phyloP scores from a whole-genome alignment of 2,329 filamentous ascomycete species.

The Claviceps cyperi region DNA sequence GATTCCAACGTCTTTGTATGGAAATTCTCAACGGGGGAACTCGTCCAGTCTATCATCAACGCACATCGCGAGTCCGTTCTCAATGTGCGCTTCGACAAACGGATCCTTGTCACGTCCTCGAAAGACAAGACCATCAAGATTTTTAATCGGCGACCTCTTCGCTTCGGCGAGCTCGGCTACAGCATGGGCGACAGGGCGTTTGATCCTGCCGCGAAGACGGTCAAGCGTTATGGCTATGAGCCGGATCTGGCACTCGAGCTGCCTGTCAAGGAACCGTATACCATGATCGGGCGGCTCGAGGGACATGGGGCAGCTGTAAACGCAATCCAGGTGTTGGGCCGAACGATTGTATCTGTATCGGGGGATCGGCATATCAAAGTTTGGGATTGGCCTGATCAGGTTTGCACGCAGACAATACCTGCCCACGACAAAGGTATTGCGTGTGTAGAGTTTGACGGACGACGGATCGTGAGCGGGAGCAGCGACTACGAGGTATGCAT shows the following conservation, averaged over 20 bases:
- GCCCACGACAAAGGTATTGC: constrained; percentile 93
- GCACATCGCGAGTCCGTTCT: constrained; percentile 86
- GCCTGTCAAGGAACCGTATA: constrained; percentile 49
- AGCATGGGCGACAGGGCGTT: constrained; percentile 22
- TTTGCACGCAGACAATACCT: constrained; percentile 61
- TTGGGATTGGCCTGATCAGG: constrained; percentile 76
- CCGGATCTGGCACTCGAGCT: constrained; percentile 30
- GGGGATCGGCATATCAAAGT: constrained; percentile 89
- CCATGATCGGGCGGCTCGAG: constrained; percentile 62
- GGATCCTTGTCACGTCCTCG: constrained; percentile 88
- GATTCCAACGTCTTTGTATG: constrained; percentile 84
- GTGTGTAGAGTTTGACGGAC: constrained; percentile 90
- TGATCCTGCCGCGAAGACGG: constrained; percentile 35
- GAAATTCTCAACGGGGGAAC: constrained; percentile 80
- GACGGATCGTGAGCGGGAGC: constrained; percentile 86
- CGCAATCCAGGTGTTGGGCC: constrained; percentile 76
- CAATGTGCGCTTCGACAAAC: constrained; percentile 82
- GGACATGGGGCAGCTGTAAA: constrained; percentile 90
- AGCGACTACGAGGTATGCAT: constrained; percentile 94
- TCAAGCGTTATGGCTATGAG: constrained; percentile 42
- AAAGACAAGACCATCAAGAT: constrained; percentile 97
- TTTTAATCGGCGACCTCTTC: constrained; percentile 68
- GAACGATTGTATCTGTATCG: constrained; percentile 85
- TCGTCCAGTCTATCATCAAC: constrained; percentile 57
- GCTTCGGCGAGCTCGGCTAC: constrained; percentile 44